Conservation (phyloP, 768 basidiomycete genomes). For the Russula olivacea region DNA sequence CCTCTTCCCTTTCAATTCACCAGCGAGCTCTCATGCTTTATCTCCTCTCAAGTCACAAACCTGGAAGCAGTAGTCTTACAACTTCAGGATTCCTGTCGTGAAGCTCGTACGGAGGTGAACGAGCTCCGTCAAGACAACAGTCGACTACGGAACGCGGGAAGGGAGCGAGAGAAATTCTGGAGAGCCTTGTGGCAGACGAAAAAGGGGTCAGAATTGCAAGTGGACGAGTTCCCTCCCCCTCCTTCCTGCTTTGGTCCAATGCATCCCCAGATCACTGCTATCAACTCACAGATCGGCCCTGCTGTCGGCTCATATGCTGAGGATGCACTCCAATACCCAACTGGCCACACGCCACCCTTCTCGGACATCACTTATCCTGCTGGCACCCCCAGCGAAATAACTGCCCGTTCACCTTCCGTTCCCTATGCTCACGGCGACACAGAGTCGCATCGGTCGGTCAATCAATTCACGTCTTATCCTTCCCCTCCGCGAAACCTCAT, state of each 20-base stretch:
- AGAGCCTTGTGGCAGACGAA: constrained; percentile 59
- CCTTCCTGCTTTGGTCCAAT: constrained; percentile 26
- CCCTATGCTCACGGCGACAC: constrained; percentile 34
- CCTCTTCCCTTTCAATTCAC: constrained; percentile 12
- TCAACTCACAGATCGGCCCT: constrained; percentile 30
- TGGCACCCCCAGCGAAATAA: constrained; percentile 36
- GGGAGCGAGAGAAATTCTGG: constrained; percentile 73
- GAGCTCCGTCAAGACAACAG: constrained; percentile 61
- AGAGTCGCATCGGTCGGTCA: constrained; percentile 42
- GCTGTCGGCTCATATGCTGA: constrained; percentile 37
- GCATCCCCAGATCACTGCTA: constrained; percentile 27
- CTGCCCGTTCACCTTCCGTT: constrained; percentile 45
- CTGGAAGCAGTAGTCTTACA: constrained; percentile 80
- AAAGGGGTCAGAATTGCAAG: constrained; percentile 35
- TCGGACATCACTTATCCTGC: constrained; percentile 43
- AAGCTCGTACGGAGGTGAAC: constrained; percentile 53
- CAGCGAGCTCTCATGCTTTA: constrained; percentile 19
- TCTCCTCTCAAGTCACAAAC: constrained; percentile 54
- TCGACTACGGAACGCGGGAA: constrained; percentile 55
- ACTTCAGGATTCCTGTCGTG: constrained; percentile 74
- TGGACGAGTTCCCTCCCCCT: constrained; percentile 25
- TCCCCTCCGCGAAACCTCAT: constrained; percentile 24
- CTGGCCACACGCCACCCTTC: constrained; percentile 41
- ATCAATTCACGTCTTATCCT: constrained; percentile 46
- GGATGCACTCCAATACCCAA: constrained; percentile 43